Conservation (phyloP, 352 stramenopile genomes). For the Aphanomyces cochlioides region DNA sequence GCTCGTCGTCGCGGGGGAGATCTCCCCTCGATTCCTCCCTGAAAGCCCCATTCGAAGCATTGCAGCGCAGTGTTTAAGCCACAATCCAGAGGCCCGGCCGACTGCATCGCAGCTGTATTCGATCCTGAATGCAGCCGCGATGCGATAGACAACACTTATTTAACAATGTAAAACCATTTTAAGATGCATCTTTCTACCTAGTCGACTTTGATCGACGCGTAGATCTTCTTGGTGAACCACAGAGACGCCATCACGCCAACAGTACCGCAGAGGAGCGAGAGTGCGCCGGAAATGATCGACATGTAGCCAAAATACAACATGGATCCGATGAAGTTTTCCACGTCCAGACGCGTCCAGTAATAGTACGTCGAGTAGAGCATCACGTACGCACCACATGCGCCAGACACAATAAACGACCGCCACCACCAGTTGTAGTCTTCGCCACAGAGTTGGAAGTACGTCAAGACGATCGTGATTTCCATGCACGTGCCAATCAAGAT, state of each 20-base stretch:
- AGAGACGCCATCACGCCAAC: slow-evolving; percentile 97
- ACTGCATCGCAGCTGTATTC: slow-evolving; percentile 5
- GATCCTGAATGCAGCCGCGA: slow-evolving; percentile 2
- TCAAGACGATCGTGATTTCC: slow-evolving; percentile 99
- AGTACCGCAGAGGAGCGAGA: slow-evolving; percentile 94
- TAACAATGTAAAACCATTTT: too few species aligned
- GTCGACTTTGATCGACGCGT: slow-evolving; percentile 97
- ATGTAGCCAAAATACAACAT: slow-evolving; percentile 99
- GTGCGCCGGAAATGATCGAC: slow-evolving; percentile 95
- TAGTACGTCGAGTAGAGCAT: slow-evolving; percentile 99
- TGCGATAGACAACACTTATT: not conserved
- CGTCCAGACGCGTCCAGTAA: slow-evolving; percentile 94
- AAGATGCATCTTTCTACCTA: slow-evolving; percentile 44
- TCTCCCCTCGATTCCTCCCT: slow-evolving; percentile 12
- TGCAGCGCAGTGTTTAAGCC: slow-evolving; percentile 12
- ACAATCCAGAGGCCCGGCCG: slow-evolving; percentile 17
- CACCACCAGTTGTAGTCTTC: slow-evolving; percentile 99
- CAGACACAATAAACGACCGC: slow-evolving; percentile 97
- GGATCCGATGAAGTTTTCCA: slow-evolving; percentile 87
- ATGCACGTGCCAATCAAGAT: slow-evolving; percentile 98
- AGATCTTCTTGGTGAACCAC: slow-evolving; percentile 98
- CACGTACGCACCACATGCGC: slow-evolving; percentile 96
- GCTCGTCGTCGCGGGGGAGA: slow-evolving; percentile 24
- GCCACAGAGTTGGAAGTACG: slow-evolving; percentile 99
- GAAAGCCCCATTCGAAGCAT: slow-evolving; percentile 11